A percentile compares a stretch with the other conserved stretches of the same genome.
Evolutionary conservation across 2,329 filamentous ascomycete species (phyloP).

Genomic region (Sporothrix dimorphospora): DNA sequence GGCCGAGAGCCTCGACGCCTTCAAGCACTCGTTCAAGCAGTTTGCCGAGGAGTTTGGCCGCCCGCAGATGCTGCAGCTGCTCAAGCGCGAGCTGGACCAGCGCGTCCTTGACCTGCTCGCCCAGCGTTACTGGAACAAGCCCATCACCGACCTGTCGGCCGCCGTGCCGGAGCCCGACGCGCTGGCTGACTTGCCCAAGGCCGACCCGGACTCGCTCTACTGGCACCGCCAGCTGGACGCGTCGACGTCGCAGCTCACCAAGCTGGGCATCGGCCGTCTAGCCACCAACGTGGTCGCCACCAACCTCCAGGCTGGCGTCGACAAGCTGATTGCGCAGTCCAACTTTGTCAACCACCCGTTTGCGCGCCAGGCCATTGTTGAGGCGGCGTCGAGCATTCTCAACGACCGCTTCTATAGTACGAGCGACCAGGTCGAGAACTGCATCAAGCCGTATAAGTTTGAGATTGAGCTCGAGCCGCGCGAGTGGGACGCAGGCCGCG

Average conservation of each 20-base stretch:
- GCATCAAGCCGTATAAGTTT: constrained; percentile 98
- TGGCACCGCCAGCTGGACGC: constrained; percentile 96
- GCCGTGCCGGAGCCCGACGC: constrained; percentile 70
- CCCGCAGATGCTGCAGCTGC: constrained; percentile 81
- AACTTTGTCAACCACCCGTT: constrained; percentile 91
- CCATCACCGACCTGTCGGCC: constrained; percentile 77
- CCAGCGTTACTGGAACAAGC: constrained; percentile 96
- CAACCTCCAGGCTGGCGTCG: constrained; percentile 82
- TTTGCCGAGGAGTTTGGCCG: constrained; percentile 90
- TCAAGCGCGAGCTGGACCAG: constrained; percentile 93
- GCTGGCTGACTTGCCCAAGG: constrained; percentile 78
- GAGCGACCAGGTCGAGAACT: constrained; percentile 97
- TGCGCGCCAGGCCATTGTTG: constrained; percentile 87
- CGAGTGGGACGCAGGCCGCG: constrained; percentile 84
- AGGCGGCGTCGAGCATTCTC: constrained; percentile 85
- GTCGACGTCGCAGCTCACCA: constrained; percentile 86
- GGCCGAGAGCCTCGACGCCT: constrained; percentile 89
- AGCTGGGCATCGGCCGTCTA: constrained; percentile 88
- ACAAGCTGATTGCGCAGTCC: constrained; percentile 75
- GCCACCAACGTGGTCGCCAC: constrained; percentile 90
- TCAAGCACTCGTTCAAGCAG: constrained; percentile 97
- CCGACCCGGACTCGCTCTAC: constrained; percentile 80
- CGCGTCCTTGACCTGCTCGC: constrained; percentile 91
- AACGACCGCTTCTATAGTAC: constrained; percentile 97
- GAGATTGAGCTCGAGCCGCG: constrained; percentile 91